phyloP scores from a whole-genome alignment of 2,329 filamentous ascomycete species.

The Fusarium dimerum region DNA sequence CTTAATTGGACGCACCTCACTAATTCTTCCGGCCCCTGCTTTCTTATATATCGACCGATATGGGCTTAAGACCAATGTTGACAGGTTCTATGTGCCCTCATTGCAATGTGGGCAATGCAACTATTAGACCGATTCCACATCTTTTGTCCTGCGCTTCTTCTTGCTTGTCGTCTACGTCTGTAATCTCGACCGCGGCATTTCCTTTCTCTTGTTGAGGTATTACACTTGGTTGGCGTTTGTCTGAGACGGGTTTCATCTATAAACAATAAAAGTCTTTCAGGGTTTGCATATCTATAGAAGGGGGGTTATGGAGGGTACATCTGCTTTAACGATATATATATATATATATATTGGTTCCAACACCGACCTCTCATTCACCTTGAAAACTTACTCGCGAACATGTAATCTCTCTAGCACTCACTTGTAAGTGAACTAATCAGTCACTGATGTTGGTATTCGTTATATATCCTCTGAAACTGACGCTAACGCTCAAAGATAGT shows the following conservation, averaged over 20 bases:
- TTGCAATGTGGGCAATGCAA: conserved; percentile 13
- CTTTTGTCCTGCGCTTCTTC: conserved; percentile 18
- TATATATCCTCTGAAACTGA: not conserved
- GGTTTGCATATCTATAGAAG: conserved; percentile 30
- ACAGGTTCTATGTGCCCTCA: too few relatives aligned
- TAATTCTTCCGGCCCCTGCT: too few relatives aligned
- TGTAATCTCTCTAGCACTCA: too few relatives aligned
- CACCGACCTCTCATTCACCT: too few relatives aligned
- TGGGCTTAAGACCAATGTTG: conserved; percentile 14
- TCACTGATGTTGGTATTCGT: not conserved
- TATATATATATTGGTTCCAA: too few relatives aligned
- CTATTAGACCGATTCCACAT: conserved; percentile 19
- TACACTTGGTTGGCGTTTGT: conserved; percentile 30
- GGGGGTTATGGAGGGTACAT: conserved; percentile 20
- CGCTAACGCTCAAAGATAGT: not conserved
- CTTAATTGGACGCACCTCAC: conserved; percentile 16
- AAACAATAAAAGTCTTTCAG: conserved; percentile 29
- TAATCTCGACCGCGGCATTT: conserved; percentile 15
- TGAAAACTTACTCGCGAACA: too few relatives aligned
- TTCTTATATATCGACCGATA: conserved; percentile 16
- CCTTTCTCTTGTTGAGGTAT: conserved; percentile 21
- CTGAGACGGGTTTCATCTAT: conserved; percentile 21
- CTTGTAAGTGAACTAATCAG: not conserved
- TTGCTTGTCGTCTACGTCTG: conserved; percentile 14
- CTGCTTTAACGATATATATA: conserved; percentile 30